Percentiles rank a stretch among this genome's conserved stretches.
phyloP scores from a whole-genome alignment of 768 basidiomycete genomes.

The Cyathus striatus region DNA sequence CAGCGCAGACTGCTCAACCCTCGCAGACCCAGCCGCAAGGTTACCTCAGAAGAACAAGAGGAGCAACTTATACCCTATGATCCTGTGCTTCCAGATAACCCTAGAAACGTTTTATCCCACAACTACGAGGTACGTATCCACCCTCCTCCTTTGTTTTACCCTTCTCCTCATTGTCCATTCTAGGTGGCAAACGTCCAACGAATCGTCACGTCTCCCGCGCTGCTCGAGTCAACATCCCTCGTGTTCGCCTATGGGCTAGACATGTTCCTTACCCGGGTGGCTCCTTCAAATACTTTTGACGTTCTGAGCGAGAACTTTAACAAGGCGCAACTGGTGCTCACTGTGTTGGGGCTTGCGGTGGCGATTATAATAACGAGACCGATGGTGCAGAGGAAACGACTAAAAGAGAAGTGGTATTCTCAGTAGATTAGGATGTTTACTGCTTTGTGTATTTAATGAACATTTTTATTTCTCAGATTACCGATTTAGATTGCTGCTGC shows the following conservation, averaged over 20 bases:
- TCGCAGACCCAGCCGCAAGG: slow-evolving; percentile 71
- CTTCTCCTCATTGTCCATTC: not conserved
- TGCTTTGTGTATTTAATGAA: not conserved
- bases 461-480: slow-evolving; percentile 1
- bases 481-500: not conserved
- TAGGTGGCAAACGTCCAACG: slow-evolving; percentile 66
- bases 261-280: slow-evolving; percentile 79
- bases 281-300: slow-evolving; percentile 90
- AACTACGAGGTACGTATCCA: slow-evolving; percentile 31
- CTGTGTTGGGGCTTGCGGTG: slow-evolving; percentile 61
- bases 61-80: slow-evolving; percentile 88
- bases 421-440: slow-evolving; percentile 20
- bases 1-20: slow-evolving; percentile 77
- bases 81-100: slow-evolving; percentile 68
- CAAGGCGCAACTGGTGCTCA: slow-evolving; percentile 85
- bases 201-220: slow-evolving; percentile 75
- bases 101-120: slow-evolving; percentile 45
- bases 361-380: slow-evolving; percentile 83
- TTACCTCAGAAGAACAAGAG: slow-evolving; percentile 73
- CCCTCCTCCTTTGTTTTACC: not conserved
- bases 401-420: slow-evolving; percentile 75
- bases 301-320: slow-evolving; percentile 90
- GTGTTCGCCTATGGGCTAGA: slow-evolving; percentile 86
- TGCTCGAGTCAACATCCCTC: slow-evolving; percentile 89
- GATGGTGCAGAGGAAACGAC: slow-evolving; percentile 65